Base-by-base conservation (phyloP, 768 basidiomycete species). In the Boletus reticuloceps region DNA sequence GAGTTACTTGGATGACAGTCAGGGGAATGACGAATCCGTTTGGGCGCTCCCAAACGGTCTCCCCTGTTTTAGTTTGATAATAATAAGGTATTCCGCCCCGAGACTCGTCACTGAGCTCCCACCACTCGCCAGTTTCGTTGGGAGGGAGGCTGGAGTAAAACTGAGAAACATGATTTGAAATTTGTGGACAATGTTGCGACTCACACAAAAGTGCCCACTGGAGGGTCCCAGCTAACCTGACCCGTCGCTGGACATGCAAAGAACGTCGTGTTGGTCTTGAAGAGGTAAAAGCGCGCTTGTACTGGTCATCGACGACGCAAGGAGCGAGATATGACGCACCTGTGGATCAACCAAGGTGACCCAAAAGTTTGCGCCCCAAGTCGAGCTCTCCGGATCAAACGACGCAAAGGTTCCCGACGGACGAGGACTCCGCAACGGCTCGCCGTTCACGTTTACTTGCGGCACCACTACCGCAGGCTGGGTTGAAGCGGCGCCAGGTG, bases 291-390 rank as follows among this genome's bases (percentile, higher is more conserved):
- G 20, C 38, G 48, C 32, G 56, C 40, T 60, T 44, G 43, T 55
- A 54, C 34, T 36, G 50, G 50, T 55, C 47, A 53, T 42, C 50
- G 39, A 58, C 52, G 34, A 48, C 34, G 31, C n/a, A 37, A 38
- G 63, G 39, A 42, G 50, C 14, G 53, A 50, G 50, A 53, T 7
- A 41, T 11, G 51, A 79, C 80, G 61, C 68, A 90, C 94, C 80
- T 90, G 84, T 27, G 94, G 94, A 78, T 97, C 94, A 46, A 89
- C 81, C 50, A 96, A 78, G 7, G 94, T 95, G 8, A 96, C 91
- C 94, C 94, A 97, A 68, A 97, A 96, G 69, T 93, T 87, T 27
- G 88, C 83, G 6, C 91, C 92, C 92, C 92, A 94, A 29, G 80
- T 80, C 57, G 81, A 72, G 60, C 79, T 81, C 31, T 72, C 70